Base-by-base conservation (phyloP, 2,329 filamentous ascomycete species). In the Aspergillus sp. region DNA sequence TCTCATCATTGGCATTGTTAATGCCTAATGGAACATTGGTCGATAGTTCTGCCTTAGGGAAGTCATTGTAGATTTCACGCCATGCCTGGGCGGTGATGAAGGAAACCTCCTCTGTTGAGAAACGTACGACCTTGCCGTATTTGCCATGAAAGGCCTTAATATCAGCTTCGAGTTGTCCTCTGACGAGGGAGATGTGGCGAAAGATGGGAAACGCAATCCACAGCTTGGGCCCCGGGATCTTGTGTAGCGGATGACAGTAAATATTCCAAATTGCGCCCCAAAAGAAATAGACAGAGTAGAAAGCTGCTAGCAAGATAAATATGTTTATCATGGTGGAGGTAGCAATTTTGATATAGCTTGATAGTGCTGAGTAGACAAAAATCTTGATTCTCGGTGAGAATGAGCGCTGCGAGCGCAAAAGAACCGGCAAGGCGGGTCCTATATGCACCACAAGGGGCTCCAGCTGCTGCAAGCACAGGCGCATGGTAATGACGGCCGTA, bases 41-140 rank as follows among this genome's bases (percentile, higher is more conserved):
- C 4, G 45, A 54, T 7, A 9, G 12, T 3, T 25, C 1, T 2
- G 50, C 46, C 20, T 59, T 59, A 0, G 48, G 50, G 2, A 53
- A 22, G 4, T 54, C 52, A 15, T 48, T 49, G 42, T 62, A 64
- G 22, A 65, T 64, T 7, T 63, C 60, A 7, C 59, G 53, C 58
- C 58, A 62, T 10, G 60, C 61, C 2, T 49, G 27, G 0, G 52
- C 38, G 3, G 47, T 55, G 35, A 56, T 60, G 48, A 64, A 65
- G 3, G 62, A 64, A 2, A 71, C 53, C 35, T 66, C 60, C 5
- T 57, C 55, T 1, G 67, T 70, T 1, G 49, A 53, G 4, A 66
- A 51, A 3, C 68, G 61, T 3, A 71, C 63, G 1, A 30, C 49
- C 4, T 41, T 43, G 9, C 55, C 55, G 15, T 55, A 58, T n/a